phyloP scores from a whole-genome alignment of 1,284 basidiomycete species.

The Tilletia setariae region DNA sequence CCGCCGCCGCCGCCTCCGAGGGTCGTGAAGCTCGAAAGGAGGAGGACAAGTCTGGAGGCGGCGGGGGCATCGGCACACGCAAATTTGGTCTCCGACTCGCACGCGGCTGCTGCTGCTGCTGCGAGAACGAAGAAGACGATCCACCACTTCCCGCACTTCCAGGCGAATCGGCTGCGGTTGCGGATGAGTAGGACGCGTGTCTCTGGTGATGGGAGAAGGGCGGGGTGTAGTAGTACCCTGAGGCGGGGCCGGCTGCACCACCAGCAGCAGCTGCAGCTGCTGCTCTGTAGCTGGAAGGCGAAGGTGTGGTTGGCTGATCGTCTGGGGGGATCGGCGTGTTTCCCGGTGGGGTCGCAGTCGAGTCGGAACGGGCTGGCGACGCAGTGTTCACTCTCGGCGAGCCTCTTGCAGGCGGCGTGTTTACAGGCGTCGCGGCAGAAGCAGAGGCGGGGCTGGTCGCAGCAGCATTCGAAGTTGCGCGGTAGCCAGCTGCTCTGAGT shows the following conservation, averaged over 20 bases:
- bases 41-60: neutral
- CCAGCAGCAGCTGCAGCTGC: no score
- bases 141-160: no score
- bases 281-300: no score
- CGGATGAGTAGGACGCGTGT: neutral
- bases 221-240: no score
- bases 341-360: no score
- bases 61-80: constrained; percentile 3
- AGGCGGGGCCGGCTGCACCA: no score
- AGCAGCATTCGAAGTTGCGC: neutral
- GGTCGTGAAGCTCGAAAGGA: constrained; percentile 8
- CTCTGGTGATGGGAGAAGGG: no score
- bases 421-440: neutral
- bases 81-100: neutral
- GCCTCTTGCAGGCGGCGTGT: neutral
- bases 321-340: no score
- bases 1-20: neutral
- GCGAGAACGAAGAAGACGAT: no score
- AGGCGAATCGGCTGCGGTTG: neutral
- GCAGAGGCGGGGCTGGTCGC: neutral
- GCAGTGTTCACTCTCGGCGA: neutral
- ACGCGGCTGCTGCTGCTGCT: no score
- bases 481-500: neutral
- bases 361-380: neutral
- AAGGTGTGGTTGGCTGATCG: no score